Conservation (phyloP, 768 basidiomycete genomes). For the Termitomyces sp. region DNA sequence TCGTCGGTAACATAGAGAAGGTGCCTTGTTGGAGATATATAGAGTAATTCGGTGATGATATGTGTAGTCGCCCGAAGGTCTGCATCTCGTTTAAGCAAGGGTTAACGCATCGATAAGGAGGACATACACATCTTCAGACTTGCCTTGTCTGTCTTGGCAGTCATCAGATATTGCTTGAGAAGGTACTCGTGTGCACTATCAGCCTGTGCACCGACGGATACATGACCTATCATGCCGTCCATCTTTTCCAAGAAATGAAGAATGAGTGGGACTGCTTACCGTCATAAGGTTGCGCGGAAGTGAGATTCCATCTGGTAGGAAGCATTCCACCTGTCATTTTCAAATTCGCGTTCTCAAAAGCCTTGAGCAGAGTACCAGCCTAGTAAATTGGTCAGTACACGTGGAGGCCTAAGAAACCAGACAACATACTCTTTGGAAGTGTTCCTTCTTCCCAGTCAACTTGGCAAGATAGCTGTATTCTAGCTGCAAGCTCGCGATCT, state of each 20-base stretch:
- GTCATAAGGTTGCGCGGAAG: slow-evolving; percentile 39
- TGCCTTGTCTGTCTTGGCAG: slow-evolving; percentile 54
- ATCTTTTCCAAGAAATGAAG: neutral
- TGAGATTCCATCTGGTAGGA: slow-evolving; percentile 54
- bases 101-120: neutral
- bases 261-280: slow-evolving; percentile 32
- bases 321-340: slow-evolving; percentile 57
- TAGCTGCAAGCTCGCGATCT: slow-evolving; percentile 78
- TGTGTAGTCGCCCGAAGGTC: slow-evolving; percentile 61
- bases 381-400: slow-evolving; percentile 16
- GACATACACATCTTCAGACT: slow-evolving; percentile 66
- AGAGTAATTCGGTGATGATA: slow-evolving; percentile 63
- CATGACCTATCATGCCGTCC: slow-evolving; percentile 25
- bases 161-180: slow-evolving; percentile 69
- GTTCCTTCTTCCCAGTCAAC: slow-evolving; percentile 64
- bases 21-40: slow-evolving; percentile 58
- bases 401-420: neutral
- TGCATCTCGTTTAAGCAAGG: slow-evolving; percentile 21
- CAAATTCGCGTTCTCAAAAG: slow-evolving; percentile 46
- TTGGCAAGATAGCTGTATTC: slow-evolving; percentile 86
- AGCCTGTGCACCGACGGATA: slow-evolving; percentile 63
- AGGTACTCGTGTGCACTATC: slow-evolving; percentile 80
- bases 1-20: slow-evolving; percentile 69
- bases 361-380: slow-evolving; percentile 46
- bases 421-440: slow-evolving; percentile 50